A percentile compares a stretch with the other conserved stretches of the same genome.
These are phyloP conservation scores for Coix lacrymajobi DNA, from an alignment of 176 grass and related monocot genomes.

Conservation along the genomic window DNA sequence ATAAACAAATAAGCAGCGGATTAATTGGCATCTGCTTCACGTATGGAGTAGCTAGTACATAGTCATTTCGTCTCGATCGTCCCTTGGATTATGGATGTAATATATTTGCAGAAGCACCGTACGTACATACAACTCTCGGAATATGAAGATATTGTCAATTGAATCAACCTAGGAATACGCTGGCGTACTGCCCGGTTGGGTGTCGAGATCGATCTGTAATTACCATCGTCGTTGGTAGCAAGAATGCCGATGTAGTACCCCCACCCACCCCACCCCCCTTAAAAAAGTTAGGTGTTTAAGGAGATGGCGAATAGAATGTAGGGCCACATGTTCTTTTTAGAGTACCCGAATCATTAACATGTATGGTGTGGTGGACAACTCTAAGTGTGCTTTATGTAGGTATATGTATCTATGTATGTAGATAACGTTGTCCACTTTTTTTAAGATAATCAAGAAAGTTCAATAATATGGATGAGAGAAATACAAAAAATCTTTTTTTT, in stretches of 20 bases:
- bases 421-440: slow-evolving; percentile 18
- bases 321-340: not conserved
- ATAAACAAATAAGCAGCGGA: not conserved
- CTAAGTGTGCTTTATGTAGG: not conserved
- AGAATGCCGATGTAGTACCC: too few species aligned
- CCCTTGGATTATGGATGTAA: not conserved
- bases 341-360: not conserved
- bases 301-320: slow-evolving; percentile 30
- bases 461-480: not conserved
- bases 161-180: too few species aligned
- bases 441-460: not conserved
- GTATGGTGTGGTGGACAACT: not conserved
- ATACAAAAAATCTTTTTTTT: not conserved
- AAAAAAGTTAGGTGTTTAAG: too few species aligned
- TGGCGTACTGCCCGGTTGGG: too few species aligned
- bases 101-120: too few species aligned
- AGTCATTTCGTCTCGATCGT: not conserved
- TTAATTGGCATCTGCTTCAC: not conserved
- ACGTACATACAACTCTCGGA: too few species aligned
- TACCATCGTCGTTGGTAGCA: too few species aligned
- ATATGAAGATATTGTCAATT: too few species aligned
- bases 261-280: too few species aligned
- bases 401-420: not conserved
- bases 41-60: not conserved
- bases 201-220: too few species aligned